Evolutionary conservation across 2,329 filamentous ascomycete genomes (phyloP), one percentile per base, ranked within the genome.

Genomic region (Xylariaceae sp.): DNA sequence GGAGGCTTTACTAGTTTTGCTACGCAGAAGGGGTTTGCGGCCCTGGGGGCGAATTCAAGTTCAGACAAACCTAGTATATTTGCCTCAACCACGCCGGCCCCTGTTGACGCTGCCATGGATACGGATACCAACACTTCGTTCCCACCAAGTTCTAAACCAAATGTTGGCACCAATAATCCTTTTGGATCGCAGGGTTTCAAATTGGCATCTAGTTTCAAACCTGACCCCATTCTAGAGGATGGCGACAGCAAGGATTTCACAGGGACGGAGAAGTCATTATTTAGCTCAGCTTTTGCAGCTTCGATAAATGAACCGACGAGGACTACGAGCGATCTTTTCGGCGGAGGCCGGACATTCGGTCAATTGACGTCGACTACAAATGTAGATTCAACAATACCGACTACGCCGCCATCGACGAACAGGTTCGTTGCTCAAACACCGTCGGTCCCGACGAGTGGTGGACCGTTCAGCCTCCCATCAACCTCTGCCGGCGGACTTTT

Each of bases 161-260:
- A 67, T 51, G 64, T 65, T 16, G 53, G 63, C 52, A 47, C 67
- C 57, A 58, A 54, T 13, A 62, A 56, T 51, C 54, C 66, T 7
- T 79, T 81, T 63, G 77, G 75, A 22, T 76, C 76, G n/a, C 70
- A 74, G 15, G 78, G 80, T 0, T 89, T 89, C 71, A 86, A 87
- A 61, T 74, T 89, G 15, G 79, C 80, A 37, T 85, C 82, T 29
- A 84, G 81, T 1, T 90, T 89, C 71, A 83, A 84, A 63, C 76
- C 78, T 8, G 85, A 88, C 59, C 77, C 80, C 5, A 76, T 77
- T 42, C 76, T 82, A 54, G 79, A 87, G 21, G 81, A 86, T 53
- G 70, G 77, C 34, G 75, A 70, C 19, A 67, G 69, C 37, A 56
- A 62, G 8, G 18, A 21, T 19, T 68, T 69, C n/a, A 61, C 67